Evolutionary conservation across 495 filamentous ascomycete genomes (phyloP).

Genomic region (Penicillium canescens): DNA sequence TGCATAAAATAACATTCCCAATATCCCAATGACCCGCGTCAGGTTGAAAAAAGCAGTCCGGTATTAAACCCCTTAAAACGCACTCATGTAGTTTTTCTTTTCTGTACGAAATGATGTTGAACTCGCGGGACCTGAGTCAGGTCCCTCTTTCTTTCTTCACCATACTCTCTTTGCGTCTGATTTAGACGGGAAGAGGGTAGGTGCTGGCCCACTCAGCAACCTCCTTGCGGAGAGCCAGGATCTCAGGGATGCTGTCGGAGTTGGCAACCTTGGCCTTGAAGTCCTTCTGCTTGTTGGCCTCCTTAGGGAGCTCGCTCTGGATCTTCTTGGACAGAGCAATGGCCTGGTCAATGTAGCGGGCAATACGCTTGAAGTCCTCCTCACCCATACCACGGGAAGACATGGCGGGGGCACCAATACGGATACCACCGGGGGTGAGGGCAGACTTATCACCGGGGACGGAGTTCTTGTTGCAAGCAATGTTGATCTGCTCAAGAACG

Average conservation of each 20-base stretch:
- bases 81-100: slow-evolving; percentile 33
- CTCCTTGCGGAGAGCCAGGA: slow-evolving; percentile 83
- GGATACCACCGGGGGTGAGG: slow-evolving; percentile 89
- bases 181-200: slow-evolving; percentile 87
- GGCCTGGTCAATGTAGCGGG: slow-evolving; percentile 79
- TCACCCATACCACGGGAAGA: slow-evolving; percentile 91
- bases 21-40: slow-evolving; percentile 45
- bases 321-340: slow-evolving; percentile 83
- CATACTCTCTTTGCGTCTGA: slow-evolving; percentile 4
- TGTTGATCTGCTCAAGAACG: slow-evolving; percentile 95
- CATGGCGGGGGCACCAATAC: slow-evolving; percentile 97
- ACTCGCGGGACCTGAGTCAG: slow-evolving; percentile 22
- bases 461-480: slow-evolving; percentile 99
- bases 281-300: slow-evolving; percentile 98
- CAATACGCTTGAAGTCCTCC: slow-evolving; percentile 90
- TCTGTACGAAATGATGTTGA: slow-evolving; percentile 35
- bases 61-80: slow-evolving; percentile 44
- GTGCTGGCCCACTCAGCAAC: slow-evolving; percentile 82
- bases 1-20: slow-evolving; percentile 31
- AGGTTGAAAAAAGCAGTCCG: slow-evolving; percentile 53
- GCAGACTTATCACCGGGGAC: slow-evolving; percentile 98
- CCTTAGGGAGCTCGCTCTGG: slow-evolving; percentile 84
- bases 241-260: slow-evolving; percentile 69
- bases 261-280: slow-evolving; percentile 89
- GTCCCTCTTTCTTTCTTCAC: slow-evolving; percentile 19